A percentile compares a stretch with the other conserved stretches of the same genome.
Conservation (phyloP, 495 filamentous ascomycete species). For the Rhizodiscina lignyota region DNA sequence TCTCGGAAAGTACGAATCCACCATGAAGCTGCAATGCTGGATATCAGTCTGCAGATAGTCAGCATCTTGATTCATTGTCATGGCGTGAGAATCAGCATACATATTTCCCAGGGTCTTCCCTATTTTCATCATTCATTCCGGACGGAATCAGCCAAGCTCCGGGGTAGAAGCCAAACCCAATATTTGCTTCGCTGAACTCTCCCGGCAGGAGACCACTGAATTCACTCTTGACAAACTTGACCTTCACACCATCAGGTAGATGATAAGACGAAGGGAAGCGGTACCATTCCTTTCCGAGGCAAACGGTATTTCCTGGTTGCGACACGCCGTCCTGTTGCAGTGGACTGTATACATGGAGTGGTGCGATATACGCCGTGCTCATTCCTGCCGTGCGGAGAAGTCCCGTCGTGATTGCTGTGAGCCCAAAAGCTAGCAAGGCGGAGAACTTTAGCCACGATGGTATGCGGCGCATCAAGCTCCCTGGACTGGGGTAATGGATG, state of each 20-base stretch:
- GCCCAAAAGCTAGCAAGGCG: constrained; percentile 35
- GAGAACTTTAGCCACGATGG: constrained; percentile 51
- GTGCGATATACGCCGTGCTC: constrained; percentile 70
- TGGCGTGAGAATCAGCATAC: constrained; percentile 21
- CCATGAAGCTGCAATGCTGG: constrained; percentile 59
- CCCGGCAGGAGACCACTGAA: constrained; percentile 85
- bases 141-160: constrained; percentile 64
- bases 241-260: constrained; percentile 58
- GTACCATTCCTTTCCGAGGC: constrained; percentile 97
- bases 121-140: constrained; percentile 88
- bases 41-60: constrained; percentile 38
- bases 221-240: constrained; percentile 77
- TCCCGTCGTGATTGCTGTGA: constrained; percentile 43
- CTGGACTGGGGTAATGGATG: too few species aligned
- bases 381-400: constrained; percentile 64
- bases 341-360: constrained; percentile 55
- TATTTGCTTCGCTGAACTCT: constrained; percentile 60
- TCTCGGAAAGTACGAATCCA: constrained; percentile 69
- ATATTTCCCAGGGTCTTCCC: constrained; percentile 78
- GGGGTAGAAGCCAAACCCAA: constrained; percentile 42
- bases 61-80: neutral
- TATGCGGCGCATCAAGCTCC: constrained; percentile 50
- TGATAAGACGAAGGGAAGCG: constrained; percentile 90
- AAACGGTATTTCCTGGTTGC: constrained; percentile 50
- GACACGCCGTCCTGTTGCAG: constrained; percentile 30